These are phyloP conservation scores for Alternaria angustiovoidea DNA, from an alignment of 2,329 filamentous ascomycete species.

Conservation along the genomic window DNA sequence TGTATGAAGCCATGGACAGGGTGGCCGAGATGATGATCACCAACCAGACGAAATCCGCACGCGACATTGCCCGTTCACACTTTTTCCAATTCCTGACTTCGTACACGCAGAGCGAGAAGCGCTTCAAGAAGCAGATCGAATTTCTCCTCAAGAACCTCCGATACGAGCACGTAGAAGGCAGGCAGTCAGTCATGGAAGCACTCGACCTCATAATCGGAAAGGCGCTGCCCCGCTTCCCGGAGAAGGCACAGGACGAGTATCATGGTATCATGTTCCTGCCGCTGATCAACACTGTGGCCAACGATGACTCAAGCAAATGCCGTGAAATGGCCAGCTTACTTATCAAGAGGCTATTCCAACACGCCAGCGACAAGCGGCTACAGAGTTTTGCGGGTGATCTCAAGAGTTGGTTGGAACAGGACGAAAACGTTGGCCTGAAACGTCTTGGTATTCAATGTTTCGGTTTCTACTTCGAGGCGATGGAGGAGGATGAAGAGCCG, in stretches of 20 bases:
- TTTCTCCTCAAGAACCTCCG: slow-evolving; percentile 92
- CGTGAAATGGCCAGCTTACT: slow-evolving; percentile 81
- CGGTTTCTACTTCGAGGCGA: slow-evolving; percentile 79
- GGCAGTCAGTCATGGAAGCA: slow-evolving; percentile 92
- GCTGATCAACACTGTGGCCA: slow-evolving; percentile 82
- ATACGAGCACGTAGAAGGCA: slow-evolving; percentile 86
- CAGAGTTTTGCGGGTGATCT: slow-evolving; percentile 76
- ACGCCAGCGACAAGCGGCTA: slow-evolving; percentile 75
- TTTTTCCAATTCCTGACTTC: slow-evolving; percentile 95
- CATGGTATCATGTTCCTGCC: slow-evolving; percentile 84
- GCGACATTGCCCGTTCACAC: slow-evolving; percentile 85
- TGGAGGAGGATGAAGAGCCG: slow-evolving; percentile 59
- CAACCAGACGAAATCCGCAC: slow-evolving; percentile 87
- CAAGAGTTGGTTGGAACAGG: slow-evolving; percentile 77
- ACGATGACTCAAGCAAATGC: slow-evolving; percentile 88
- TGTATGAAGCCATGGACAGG: slow-evolving; percentile 92
- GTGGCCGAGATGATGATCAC: slow-evolving; percentile 89
- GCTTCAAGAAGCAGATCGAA: slow-evolving; percentile 86
- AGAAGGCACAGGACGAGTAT: slow-evolving; percentile 79
- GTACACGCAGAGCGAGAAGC: slow-evolving; percentile 88
- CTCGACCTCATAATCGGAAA: slow-evolving; percentile 87
- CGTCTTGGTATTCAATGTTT: slow-evolving; percentile 82
- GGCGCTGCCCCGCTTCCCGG: slow-evolving; percentile 63
- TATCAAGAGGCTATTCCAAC: slow-evolving; percentile 80
- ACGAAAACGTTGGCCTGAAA: slow-evolving; percentile 74